Evolutionary conservation across 345 rosid genomes (phyloP), one percentile per base, ranked within the genome.

Genomic region (Moringa oleifera): DNA sequence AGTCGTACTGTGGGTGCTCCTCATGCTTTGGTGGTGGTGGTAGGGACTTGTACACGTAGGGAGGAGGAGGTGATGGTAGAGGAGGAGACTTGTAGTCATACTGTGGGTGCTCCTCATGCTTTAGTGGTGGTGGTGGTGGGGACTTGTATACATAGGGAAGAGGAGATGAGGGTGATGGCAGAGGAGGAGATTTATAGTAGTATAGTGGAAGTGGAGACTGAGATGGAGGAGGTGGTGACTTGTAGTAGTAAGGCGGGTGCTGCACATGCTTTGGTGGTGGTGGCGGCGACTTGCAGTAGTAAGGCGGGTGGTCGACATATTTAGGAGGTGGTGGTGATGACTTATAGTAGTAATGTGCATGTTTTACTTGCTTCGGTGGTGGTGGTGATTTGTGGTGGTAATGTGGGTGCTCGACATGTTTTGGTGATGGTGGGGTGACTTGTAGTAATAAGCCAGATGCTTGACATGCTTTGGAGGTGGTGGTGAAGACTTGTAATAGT

Each of bases 61-160:
- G 47, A 41, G 47, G 47, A 5, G 47, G 47, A 1, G 47, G 47
- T 41, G 47, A 41, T 1, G 47, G 47, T 41, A 16, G 47, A 4
- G 47, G 47, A 1, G 22, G 55, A 10, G 55, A 65, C 15, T 23
- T 52, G 21, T 59, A 59, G 0, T 15, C 0, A 0, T 55, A 55
- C 2, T 47, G 65, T 17, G 72, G 58, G 0, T 55, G 62, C n/a
- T n/a, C n/a, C n/a, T n/a, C n/a, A 0, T 41, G 55, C 0, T 54
- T 25, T 1, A 55, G 37, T 4, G 53, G 31, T 0, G 66, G 61
- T 0, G 72, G 66, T 0, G 56, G 57, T 0, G 62, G 68, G 0
- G 68, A 63, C 0, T 53, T 33, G 37, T 33, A 33, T 33, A 33
- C 37, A 33, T 33, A 33, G 4, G 69, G 75, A 1, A 70, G 73